These are phyloP conservation scores for Carpinus viminea DNA, from an alignment of 306 rosid genomes.

Conservation along the genomic window DNA sequence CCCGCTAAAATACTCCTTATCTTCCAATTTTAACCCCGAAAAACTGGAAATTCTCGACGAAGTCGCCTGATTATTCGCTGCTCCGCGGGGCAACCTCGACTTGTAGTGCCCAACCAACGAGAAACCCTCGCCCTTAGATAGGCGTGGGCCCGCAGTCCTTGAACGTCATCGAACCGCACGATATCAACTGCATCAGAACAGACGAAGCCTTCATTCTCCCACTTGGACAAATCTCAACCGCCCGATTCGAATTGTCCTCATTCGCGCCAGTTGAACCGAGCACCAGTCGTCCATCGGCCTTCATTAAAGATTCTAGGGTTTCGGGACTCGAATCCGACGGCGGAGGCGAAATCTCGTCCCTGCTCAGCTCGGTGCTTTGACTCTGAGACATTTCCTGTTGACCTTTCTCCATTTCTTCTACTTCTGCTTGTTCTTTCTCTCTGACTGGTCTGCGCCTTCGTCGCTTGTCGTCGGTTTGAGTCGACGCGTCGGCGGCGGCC, in stretches of 20 bases:
- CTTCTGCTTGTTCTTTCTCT: conserved; percentile 40
- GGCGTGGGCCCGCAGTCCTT: conserved; percentile 59
- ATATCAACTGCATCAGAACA: conserved; percentile 71
- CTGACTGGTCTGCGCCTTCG: conserved; percentile 54
- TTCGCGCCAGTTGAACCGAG: conserved; percentile 23
- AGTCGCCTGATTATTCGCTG: conserved; percentile 37
- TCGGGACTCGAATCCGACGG: conserved; percentile 98
- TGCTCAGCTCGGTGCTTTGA: conserved; percentile 70
- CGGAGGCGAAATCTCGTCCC: conserved; percentile 97
- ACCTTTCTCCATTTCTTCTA: conserved; percentile 11
- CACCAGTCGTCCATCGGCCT: conserved; percentile 68
- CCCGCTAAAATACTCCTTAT: conserved; percentile 89
- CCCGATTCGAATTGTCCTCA: conserved; percentile 34
- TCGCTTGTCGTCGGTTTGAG: conserved; percentile 89
- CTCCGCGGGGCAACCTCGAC: conserved; percentile 57
- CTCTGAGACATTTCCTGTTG: conserved; percentile 26
- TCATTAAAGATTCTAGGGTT: conserved; percentile 82
- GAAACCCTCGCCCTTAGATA: conserved; percentile 57
- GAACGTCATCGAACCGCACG: conserved; percentile 88
- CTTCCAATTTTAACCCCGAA: conserved; percentile 69
- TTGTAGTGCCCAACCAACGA: conserved; percentile 65
- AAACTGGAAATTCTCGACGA: conserved; percentile 46
- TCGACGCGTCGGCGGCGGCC: conserved; percentile 79
- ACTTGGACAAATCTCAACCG: conserved; percentile 50
- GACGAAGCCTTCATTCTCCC: conserved; percentile 78